Evolutionary conservation across 768 basidiomycete species (phyloP), one percentile per base, ranked within the genome.

Genomic region (Russula ochroleuca): DNA sequence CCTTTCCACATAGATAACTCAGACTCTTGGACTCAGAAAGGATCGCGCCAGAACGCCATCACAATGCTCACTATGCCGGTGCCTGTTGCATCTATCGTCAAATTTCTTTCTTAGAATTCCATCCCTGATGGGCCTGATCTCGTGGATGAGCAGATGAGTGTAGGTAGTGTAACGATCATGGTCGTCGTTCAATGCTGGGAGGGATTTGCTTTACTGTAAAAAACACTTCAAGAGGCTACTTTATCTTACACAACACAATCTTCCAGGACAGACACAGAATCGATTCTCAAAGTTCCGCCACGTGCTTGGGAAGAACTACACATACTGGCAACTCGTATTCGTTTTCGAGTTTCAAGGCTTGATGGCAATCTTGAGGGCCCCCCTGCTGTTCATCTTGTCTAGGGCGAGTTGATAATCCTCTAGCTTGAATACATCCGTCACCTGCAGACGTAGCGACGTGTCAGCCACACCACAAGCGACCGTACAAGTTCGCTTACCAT

Each of bases 341-440:
- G 11, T 41, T 38, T 60, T 45, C 31, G n/a, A 17, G 28, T 19
- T 41, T 75, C 68, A 75, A n/a, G 80, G 80, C 69, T 79, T 81
- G 25, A 83, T 77, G 7, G 76, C 80, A 56, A 83, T 77, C 72
- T 83, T 83, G 11, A 83, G 68, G n/a, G 81, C 80, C 1, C 75
- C 74, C 61, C 80, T 78, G 66, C 81, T 83, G 60, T 80, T 81
- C 81, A 88, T 80, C 77, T 82, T 85, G 70, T 87, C 85, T 48
- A 88, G 71, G 21, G 85, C 86, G 67, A 81, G 76, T 72, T 86
- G 83, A 71, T 82, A 87, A 56, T 87, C 83, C 50, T 78, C 77
- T 59, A 87, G 74, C 33, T 79, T 73, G 71, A 82, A 87, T 23
- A 80, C 74, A 68, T 87, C 80, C 13, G 86, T 85, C 38, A 82